Evolutionary conservation across 1,284 basidiomycete genomes (phyloP).

Genomic region (Kwoniella shivajii): DNA sequence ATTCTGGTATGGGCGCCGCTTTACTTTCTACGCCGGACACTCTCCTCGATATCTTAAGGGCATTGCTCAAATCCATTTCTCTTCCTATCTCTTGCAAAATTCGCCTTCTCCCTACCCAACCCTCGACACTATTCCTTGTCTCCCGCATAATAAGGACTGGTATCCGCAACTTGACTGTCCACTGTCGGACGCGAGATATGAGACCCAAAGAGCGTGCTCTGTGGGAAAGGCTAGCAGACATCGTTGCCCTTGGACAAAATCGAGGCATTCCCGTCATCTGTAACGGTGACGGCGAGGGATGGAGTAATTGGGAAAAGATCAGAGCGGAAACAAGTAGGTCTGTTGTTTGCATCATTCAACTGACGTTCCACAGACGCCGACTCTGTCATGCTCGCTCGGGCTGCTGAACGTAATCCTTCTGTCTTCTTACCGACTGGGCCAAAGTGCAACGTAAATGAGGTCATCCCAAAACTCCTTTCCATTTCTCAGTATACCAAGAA

Average conservation of each 20-base stretch:
- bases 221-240: conserved; percentile 75
- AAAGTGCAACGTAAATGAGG: conserved; percentile 67
- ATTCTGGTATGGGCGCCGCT: conserved; percentile 95
- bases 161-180: conserved; percentile 86
- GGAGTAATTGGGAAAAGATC: conserved; percentile 74
- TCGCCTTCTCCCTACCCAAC: conserved; percentile 79
- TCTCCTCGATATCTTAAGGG: conserved; percentile 80
- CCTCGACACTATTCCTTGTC: conserved; percentile 83
- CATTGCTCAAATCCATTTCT: conserved; percentile 72
- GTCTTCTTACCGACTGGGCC: conserved; percentile 76
- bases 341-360: conserved; percentile 1
- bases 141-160: conserved; percentile 84
- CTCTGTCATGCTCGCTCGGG: conserved; percentile 93
- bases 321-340: conserved; percentile 69
- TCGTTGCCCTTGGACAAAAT: conserved; percentile 66
- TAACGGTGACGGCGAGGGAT: conserved; percentile 89
- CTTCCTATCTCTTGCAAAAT: conserved; percentile 92
- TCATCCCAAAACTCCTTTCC: conserved; percentile 73
- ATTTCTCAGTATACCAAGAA: conserved; percentile 72
- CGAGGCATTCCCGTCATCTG: conserved; percentile 78
- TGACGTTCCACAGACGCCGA: conserved; percentile 66
- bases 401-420: conserved; percentile 88
- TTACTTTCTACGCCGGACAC: conserved; percentile 88
- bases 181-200: conserved; percentile 95
- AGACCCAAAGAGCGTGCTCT: conserved; percentile 78